A percentile compares a stretch with the other conserved stretches of the same genome.
Evolutionary conservation across 2,329 filamentous ascomycete species (phyloP).

Genomic region (Xylaria sp.): DNA sequence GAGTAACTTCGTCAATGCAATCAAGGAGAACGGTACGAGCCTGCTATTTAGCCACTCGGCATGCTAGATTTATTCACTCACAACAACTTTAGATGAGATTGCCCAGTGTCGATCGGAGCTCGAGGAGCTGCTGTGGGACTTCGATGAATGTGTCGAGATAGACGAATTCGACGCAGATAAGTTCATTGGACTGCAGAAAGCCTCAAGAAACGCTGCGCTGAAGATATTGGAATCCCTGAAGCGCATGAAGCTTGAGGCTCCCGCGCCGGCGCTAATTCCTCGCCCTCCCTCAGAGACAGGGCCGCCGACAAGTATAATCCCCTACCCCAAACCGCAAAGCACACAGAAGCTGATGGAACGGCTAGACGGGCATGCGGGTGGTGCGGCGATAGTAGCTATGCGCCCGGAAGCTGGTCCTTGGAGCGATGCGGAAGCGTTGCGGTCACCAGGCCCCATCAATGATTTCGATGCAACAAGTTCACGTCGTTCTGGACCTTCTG

Average conservation of each 20-base stretch:
- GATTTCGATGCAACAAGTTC: slow-evolving; percentile 35
- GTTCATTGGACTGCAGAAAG: slow-evolving; percentile 54
- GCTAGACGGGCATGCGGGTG: slow-evolving; percentile 34
- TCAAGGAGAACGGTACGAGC: slow-evolving; percentile 59
- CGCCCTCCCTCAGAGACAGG: slow-evolving; percentile 29
- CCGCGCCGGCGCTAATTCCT: slow-evolving; percentile 25
- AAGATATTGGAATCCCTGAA: slow-evolving; percentile 57
- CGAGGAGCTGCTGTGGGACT: slow-evolving; percentile 59
- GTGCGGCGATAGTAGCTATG: slow-evolving; percentile 34
- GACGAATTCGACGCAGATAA: slow-evolving; percentile 58
- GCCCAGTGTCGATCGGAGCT: slow-evolving; percentile 54
- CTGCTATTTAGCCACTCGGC: not conserved
- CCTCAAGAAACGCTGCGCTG: slow-evolving; percentile 55
- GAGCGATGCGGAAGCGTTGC: slow-evolving; percentile 19
- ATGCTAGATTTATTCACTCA: slow-evolving; percentile 16
- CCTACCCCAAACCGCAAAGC: slow-evolving; percentile 30
- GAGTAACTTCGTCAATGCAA: slow-evolving; percentile 53
- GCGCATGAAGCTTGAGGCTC: slow-evolving; percentile 56
- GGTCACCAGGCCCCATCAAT: slow-evolving; percentile 21
- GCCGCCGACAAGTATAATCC: slow-evolving; percentile 33
- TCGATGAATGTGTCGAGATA: slow-evolving; percentile 59
- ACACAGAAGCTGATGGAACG: slow-evolving; percentile 35
- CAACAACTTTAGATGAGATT: slow-evolving; percentile 51
- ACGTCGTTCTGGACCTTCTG: slow-evolving; percentile 33
- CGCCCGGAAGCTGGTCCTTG: slow-evolving; percentile 34